Base-by-base conservation (phyloP, 2,329 filamentous ascomycete genomes). In the Cadophora malorum region DNA sequence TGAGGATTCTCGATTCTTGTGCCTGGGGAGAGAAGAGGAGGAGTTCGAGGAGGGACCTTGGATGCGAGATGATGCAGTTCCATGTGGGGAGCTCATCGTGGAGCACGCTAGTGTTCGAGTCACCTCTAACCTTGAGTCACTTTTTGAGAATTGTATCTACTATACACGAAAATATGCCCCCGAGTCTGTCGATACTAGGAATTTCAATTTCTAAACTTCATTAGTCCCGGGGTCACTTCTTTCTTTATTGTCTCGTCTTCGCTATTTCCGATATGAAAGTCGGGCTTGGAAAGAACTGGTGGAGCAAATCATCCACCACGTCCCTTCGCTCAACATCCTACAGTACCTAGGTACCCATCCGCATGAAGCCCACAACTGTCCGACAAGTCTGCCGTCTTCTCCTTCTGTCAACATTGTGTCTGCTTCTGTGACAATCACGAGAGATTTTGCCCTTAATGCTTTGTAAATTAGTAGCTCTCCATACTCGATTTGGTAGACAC, bases 1-100 rank as follows among this genome's bases (percentile, higher is more conserved):
- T 56, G 35, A 47, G 63, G 50, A 64, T 31, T 23, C 58, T n/a
- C 28, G 25, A 59, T 25, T 47, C 12, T 64, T 49, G 33, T 23
- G 23, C 63, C 38, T 65, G 14, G 33, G 14, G 16, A 56, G 33
- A 47, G 28, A 49, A 47, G 63, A 31, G 5, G 45, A 33, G 14
- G 41, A 65, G 16, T 28, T 3, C n/a, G 38, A 47, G 2, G 60
- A 38, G 9, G 60, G 45, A 35, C 8, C 28, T 14, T 33, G 19
- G 19, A 14, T 62, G 25, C 19, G 38, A 50, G 25, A 62, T 45
- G 59, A 33, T 31, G 45, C 45, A 21, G 45, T 49, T 49, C 45
- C 19, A 49, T 21, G 45, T 49, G 45, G 45, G 45, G 52, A 55
- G 52, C 52, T 16, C 14, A 55, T 55, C 25, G 16, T 55, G 52